These are phyloP conservation scores for Aspergillus bridgeri DNA, from an alignment of 495 filamentous ascomycete genomes.

Conservation along the genomic window DNA sequence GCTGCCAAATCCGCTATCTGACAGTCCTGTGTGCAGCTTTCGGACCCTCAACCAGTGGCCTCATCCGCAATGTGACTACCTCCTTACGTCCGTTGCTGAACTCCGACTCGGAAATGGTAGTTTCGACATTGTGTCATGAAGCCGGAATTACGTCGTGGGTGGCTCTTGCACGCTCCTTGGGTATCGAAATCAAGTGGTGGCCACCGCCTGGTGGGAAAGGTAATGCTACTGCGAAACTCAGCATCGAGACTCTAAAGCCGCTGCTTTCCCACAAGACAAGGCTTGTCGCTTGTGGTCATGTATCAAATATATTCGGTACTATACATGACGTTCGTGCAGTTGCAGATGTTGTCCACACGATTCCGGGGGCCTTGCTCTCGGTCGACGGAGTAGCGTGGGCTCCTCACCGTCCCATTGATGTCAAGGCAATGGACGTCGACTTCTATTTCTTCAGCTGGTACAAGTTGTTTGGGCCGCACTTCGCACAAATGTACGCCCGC, in stretches of 20 bases:
- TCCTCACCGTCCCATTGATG: slow-evolving; percentile 60
- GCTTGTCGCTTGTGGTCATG: slow-evolving; percentile 41
- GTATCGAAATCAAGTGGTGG: slow-evolving; percentile 61
- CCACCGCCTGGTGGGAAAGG: not conserved
- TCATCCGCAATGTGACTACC: not conserved
- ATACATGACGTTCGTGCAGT: slow-evolving; percentile 52
- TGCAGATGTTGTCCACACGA: slow-evolving; percentile 43
- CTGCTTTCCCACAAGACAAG: slow-evolving; percentile 53
- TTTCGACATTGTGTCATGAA: slow-evolving; percentile 62
- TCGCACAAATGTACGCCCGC: slow-evolving; percentile 56
- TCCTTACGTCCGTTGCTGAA: slow-evolving; percentile 26
- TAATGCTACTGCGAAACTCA: slow-evolving; percentile 38
- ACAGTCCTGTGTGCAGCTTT: not conserved
- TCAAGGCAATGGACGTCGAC: slow-evolving; percentile 57
- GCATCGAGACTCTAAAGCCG: slow-evolving; percentile 40
- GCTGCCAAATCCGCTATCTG: not conserved
- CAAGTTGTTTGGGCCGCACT: slow-evolving; percentile 66
- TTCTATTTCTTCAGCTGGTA: slow-evolving; percentile 70
- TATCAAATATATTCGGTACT: slow-evolving; percentile 61
- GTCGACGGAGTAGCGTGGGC: slow-evolving; percentile 63
- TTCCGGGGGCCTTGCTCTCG: slow-evolving; percentile 31
- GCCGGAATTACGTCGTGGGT: slow-evolving; percentile 62
- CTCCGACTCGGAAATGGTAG: slow-evolving; percentile 51
- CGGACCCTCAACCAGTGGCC: not conserved
- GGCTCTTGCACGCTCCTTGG: slow-evolving; percentile 47